phyloP scores from a whole-genome alignment of 2,329 filamentous ascomycete genomes.

The Ustulina deusta region DNA sequence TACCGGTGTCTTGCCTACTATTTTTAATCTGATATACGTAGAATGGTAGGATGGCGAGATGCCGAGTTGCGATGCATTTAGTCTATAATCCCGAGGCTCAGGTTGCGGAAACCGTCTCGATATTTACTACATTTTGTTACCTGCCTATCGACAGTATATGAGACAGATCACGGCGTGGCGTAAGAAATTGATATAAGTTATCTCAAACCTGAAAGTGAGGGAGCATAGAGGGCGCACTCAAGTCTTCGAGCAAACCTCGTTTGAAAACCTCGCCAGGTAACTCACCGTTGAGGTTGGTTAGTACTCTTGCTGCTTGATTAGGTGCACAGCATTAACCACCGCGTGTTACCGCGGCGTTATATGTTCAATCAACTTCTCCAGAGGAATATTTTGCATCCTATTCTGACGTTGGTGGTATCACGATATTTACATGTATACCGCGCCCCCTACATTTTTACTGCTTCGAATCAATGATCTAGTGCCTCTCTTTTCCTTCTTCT shows the following conservation, averaged over 20 bases:
- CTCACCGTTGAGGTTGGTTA: neutral
- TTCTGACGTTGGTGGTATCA: neutral
- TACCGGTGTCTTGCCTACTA: too few species aligned
- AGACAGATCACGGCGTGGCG: neutral
- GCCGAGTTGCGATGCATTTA: too few species aligned
- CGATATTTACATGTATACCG: neutral
- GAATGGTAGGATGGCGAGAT: too few species aligned
- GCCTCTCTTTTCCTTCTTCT: too few species aligned
- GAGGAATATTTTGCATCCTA: too few species aligned
- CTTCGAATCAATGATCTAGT: neutral
- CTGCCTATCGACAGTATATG: neutral
- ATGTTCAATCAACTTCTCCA: neutral
- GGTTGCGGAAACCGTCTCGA: neutral
- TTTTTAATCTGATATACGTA: too few species aligned
- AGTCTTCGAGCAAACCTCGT: neutral
- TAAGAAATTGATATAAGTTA: neutral
- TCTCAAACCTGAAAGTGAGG: neutral
- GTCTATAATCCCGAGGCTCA: neutral
- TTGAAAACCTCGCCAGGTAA: neutral
- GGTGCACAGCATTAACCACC: neutral
- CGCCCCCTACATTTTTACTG: neutral
- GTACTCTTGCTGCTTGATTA: neutral
- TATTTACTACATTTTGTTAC: neutral
- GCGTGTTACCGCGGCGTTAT: neutral
- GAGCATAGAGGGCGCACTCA: neutral